These are phyloP conservation scores for Ogataea trehalophila DNA, from an alignment of 805 yeast genomes.

Conservation along the genomic window DNA sequence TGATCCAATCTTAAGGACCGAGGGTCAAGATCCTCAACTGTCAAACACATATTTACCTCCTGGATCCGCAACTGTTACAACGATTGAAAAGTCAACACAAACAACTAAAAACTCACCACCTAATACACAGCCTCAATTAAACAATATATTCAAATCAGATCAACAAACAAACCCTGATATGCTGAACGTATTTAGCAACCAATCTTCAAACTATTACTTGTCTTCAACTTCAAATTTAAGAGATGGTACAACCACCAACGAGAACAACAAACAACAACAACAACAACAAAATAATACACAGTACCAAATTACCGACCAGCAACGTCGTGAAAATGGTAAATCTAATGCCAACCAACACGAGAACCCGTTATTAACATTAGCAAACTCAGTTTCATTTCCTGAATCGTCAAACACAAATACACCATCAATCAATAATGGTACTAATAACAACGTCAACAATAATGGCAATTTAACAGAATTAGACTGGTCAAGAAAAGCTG, in stretches of 20 bases:
- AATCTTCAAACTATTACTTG: constrained; percentile 4
- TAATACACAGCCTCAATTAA: constrained; percentile 22
- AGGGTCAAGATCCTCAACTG: constrained; percentile 3
- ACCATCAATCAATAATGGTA: not conserved
- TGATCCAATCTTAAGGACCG: constrained; percentile 12
- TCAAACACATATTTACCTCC: too few species aligned
- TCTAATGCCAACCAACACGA: constrained; percentile 8
- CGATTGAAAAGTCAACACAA: not conserved
- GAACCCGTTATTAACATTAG: constrained; percentile 28
- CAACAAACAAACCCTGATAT: constrained; percentile 1
- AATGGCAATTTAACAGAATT: not conserved
- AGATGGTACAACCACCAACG: constrained; percentile 5
- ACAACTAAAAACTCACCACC: not conserved
- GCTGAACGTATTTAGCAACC: not conserved
- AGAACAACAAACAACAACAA: not conserved
- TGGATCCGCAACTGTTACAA: not conserved
- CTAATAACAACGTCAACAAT: too few species aligned
- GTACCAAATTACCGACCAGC: too few species aligned
- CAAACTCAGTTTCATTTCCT: constrained; percentile 20
- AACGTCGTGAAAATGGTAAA: not conserved
- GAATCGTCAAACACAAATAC: not conserved
- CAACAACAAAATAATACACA: not conserved
- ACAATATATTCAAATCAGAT: not conserved
- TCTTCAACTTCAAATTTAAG: constrained; percentile 18
- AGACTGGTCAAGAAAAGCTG: constrained; percentile 25